phyloP scores from a whole-genome alignment of 1,284 basidiomycete genomes.

The Ustilago cynodontis region DNA sequence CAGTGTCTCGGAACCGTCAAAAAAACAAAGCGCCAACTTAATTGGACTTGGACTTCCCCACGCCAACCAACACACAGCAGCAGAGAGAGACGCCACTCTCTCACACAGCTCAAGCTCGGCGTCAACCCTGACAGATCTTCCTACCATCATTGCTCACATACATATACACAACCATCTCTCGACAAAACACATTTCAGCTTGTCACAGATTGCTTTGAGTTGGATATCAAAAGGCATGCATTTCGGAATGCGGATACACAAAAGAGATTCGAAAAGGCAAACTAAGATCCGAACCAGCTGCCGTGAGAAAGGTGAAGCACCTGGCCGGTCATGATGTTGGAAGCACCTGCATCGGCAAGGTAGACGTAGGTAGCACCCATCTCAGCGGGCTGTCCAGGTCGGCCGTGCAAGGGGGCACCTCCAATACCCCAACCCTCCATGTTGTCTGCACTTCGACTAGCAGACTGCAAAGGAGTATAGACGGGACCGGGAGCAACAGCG shows the following conservation, averaged over 20 bases:
- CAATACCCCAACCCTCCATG: slow-evolving; percentile 62
- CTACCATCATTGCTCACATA: neutral
- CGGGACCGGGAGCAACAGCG: slow-evolving; percentile 74
- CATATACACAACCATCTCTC: neutral
- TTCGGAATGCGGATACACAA: neutral
- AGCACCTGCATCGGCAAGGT: slow-evolving; percentile 52
- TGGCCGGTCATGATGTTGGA: slow-evolving; percentile 61
- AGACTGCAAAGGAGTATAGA: slow-evolving; percentile 72
- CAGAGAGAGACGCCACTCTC: too few relatives aligned
- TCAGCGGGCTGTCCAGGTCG: slow-evolving; percentile 58
- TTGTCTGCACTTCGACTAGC: slow-evolving; percentile 52
- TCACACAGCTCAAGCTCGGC: too few relatives aligned
- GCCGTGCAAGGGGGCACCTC: slow-evolving; percentile 48
- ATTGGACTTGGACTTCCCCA: neutral
- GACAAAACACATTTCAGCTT: neutral
- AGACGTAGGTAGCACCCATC: slow-evolving; percentile 58
- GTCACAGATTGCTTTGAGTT: too few relatives aligned
- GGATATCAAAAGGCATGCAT: neutral
- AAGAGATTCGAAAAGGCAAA: neutral
- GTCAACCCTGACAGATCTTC: neutral
- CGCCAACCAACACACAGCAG: neutral
- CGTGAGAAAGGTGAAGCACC: slow-evolving; percentile 55
- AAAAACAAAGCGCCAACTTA: neutral
- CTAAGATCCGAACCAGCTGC: slow-evolving; percentile 48
- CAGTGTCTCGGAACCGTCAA: slow-evolving; percentile 4